These are phyloP conservation scores for Aspergillus jensenii DNA, from an alignment of 2,329 filamentous ascomycete genomes.

Conservation along the genomic window DNA sequence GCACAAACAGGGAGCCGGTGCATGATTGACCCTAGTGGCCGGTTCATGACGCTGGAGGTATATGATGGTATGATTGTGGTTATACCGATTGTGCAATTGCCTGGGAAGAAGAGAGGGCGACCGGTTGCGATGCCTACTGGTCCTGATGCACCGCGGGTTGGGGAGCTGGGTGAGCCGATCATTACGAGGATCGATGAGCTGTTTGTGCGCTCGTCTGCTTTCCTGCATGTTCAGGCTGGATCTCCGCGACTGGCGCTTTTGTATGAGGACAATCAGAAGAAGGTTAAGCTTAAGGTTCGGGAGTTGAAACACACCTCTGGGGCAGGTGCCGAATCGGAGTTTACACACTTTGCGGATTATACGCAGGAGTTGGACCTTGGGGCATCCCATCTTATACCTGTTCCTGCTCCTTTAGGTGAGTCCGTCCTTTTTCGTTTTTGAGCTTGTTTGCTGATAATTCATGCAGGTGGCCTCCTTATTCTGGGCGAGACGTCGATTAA, in stretches of 20 bases:
- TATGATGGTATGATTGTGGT: conserved; percentile 69
- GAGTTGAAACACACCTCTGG: conserved; percentile 54
- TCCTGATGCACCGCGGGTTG: conserved; percentile 41
- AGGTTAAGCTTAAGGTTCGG: conserved; percentile 55
- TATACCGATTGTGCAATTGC: conserved; percentile 59
- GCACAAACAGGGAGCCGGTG: conserved; percentile 81
- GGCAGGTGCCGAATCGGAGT: conserved; percentile 52
- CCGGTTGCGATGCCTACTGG: conserved; percentile 24
- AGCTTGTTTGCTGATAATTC: conserved; percentile 42
- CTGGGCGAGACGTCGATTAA: conserved; percentile 78
- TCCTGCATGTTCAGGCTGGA: conserved; percentile 56
- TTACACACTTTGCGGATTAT: conserved; percentile 53
- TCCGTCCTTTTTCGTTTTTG: not conserved
- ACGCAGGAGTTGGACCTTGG: conserved; percentile 58
- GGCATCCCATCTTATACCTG: conserved; percentile 61
- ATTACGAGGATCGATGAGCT: conserved; percentile 66
- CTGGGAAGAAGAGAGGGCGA: conserved; percentile 46
- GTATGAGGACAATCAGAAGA: conserved; percentile 62
- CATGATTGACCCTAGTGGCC: conserved; percentile 76
- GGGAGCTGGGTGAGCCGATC: conserved; percentile 61
- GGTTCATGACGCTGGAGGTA: conserved; percentile 65
- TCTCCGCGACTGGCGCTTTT: conserved; percentile 64
- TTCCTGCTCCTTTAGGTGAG: conserved; percentile 56
- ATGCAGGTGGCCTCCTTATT: conserved; percentile 67
- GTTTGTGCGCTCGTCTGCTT: conserved; percentile 65